Conservation (phyloP, 164 flowering plant species). For the Berberis thunbergii region DNA sequence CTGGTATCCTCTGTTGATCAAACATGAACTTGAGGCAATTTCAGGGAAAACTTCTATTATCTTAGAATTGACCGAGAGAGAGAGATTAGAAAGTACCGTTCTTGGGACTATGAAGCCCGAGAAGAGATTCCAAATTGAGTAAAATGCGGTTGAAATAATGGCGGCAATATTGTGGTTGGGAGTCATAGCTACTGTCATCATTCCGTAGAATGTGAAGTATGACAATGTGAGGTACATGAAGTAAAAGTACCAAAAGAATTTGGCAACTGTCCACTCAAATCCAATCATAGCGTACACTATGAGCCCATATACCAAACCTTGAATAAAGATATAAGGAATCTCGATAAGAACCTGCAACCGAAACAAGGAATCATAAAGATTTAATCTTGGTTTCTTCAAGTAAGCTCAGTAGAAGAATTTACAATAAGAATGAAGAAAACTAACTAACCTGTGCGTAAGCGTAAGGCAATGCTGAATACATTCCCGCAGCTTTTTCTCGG, state of each 20-base stretch:
- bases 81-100: constrained; percentile 14
- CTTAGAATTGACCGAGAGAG: not conserved
- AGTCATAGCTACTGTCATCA: constrained; percentile 49
- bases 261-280: constrained; percentile 41
- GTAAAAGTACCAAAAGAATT: constrained; percentile 48
- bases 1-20: not conserved
- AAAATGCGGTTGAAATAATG: constrained; percentile 23
- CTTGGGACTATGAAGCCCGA: constrained; percentile 29
- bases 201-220: constrained; percentile 50
- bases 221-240: constrained; percentile 41
- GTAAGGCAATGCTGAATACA: constrained; percentile 35
- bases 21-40: not conserved
- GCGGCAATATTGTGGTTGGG: constrained; percentile 40
- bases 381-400: no score
- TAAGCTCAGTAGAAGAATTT: no score
- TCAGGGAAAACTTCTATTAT: not conserved
- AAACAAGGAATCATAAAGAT: not conserved
- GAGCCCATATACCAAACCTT: constrained; percentile 25
- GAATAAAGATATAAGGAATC: constrained; percentile 35
- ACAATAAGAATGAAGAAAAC: not conserved
- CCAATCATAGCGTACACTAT: constrained; percentile 54
- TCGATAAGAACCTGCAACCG: constrained; percentile 26
- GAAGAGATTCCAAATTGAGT: constrained; percentile 38
- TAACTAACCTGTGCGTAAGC: constrained; percentile 28
- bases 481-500: constrained; percentile 40